Base-by-base conservation (phyloP, 257 asterid genomes). In the Scutellaria galericulata region DNA sequence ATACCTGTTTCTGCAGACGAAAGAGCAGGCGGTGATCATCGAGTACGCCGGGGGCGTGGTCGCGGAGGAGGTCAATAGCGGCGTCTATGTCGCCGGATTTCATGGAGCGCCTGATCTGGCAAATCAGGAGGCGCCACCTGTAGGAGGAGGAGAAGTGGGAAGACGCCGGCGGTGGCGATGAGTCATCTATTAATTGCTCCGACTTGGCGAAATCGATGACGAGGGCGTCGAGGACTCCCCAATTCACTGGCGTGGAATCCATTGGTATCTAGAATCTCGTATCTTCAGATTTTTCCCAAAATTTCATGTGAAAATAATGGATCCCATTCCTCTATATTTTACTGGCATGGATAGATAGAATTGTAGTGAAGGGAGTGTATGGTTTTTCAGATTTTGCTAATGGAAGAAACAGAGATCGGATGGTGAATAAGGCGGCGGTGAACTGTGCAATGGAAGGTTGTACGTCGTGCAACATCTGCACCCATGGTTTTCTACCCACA, bases 1-100 rank as follows among this genome's bases (percentile, higher is more conserved):
- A 56, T 77, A 81, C 99, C 98, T 94, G 98, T 79, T 95, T 95
- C 79, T 95, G 98, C 31, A 95, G 77, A 52, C 91, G 96, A 73
- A 95, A 95, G 71, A 95, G 96, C 66, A 95, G 94, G 79, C 96
- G 97, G 82, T 87, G 97, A 86, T 95, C 97, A 41, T 87, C 88
- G 69, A 95, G 96, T 35, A 89, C 83, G 46, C 73, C 75, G 5
- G 96, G 96, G 13, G 96, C 94, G 70, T 86, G 79, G 9, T 77
- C 50, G 7, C 84, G 88, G 64, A 92, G 82, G 71, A 95, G 95
- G 78, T 90, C 82, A 46, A 88, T 73, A 35, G 96, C 97, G 54
- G 93, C 71, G 79, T 95, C 97, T 22, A 95, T 79, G 55, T 92
- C 91, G 65, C 98, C 99, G 73, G 89, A 71, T 80, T 88, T 95